Evolutionary conservation across 2,329 filamentous ascomycete genomes (phyloP), one percentile per base, ranked within the genome.

Genomic region (Ambrosiella cleistominuta): DNA sequence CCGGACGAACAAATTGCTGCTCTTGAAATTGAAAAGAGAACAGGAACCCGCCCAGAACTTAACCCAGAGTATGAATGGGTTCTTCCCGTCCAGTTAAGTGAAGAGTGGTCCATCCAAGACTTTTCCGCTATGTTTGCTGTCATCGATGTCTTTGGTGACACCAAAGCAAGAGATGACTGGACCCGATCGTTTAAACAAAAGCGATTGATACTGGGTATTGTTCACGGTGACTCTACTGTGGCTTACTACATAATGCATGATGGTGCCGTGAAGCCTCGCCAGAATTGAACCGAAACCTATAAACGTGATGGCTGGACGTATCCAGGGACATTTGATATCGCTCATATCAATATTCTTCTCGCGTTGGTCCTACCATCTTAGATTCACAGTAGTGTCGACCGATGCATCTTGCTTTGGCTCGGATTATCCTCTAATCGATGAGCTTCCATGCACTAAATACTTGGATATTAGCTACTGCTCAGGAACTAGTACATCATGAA

Each of bases 161-260:
- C 61, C 11, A 68, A 67, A 60, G 53, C 27, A n/a, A 44, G 59
- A 7, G 3, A 50, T 36, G 67, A 71, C 47, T 76, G 72, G 72
- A 71, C 68, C 58, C 70, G 68, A 45, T 67, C 68, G 49, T 74
- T 69, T 60, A 72, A 78, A 15, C 72, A 73, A 53, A 91, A 90
- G 72, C 75, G 86, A 61, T 68, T 90, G 9, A 66, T 91, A n/a
- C 72, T 93, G 56, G 86, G 84, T 13, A 85, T 83, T 2, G 72
- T 88, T 53, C 83, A 88, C 66, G 81, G 85, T 64, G 87, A 93
- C 69, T 90, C 86, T 63, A 91, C 87, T 0, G 77, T 93, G 15
- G 84, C 88, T 45, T 93, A 91, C 70, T 93, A 93, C 66, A 77
- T 90, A 62, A 80, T 91, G 68, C 86, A 91, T 65, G 86, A 91